A percentile compares a stretch with the other conserved stretches of the same genome.
phyloP scores from a whole-genome alignment of 129 eudicot species.

The Rutidosis leptorrhynchoides region DNA sequence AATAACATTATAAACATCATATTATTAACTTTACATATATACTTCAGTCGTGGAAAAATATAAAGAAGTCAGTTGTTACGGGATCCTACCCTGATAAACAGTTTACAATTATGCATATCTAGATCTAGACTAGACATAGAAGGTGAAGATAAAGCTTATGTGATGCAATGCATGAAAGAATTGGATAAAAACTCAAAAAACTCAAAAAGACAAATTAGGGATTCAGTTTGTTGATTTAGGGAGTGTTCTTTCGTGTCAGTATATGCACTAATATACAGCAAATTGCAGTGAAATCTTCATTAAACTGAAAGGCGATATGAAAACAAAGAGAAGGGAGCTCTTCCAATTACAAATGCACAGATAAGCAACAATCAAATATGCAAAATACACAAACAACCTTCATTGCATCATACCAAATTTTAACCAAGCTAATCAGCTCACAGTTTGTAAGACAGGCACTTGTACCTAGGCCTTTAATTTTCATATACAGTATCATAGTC shows the following conservation, averaged over 20 bases:
- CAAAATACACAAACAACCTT: slow-evolving; percentile 24
- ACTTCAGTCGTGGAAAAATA: not conserved
- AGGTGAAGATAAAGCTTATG: not conserved
- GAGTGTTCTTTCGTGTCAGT: not conserved
- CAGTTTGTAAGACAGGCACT: slow-evolving; percentile 31
- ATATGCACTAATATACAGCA: slow-evolving; percentile 6
- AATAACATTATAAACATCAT: not conserved
- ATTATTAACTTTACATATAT: not conserved
- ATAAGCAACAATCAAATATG: slow-evolving; percentile 23
- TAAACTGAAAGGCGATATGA: not conserved
- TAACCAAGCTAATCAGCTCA: slow-evolving; percentile 33
- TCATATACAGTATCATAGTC: slow-evolving; percentile 25
- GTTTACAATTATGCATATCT: too few relatives aligned
- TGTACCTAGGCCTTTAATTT: slow-evolving; percentile 19
- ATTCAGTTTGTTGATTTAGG: not conserved
- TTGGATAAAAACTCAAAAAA: slow-evolving; percentile 3
- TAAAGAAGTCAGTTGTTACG: not conserved
- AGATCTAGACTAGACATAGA: not conserved
- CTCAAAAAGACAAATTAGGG: not conserved
- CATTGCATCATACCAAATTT: slow-evolving; percentile 29
- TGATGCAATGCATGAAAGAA: not conserved
- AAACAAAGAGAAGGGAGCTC: not conserved
- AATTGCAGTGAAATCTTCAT: not conserved
- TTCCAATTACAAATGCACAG: slow-evolving; percentile 30
- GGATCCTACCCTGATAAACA: not conserved